Conservation (phyloP, 805 yeast species). For the Lipomyces chichibuensis region DNA sequence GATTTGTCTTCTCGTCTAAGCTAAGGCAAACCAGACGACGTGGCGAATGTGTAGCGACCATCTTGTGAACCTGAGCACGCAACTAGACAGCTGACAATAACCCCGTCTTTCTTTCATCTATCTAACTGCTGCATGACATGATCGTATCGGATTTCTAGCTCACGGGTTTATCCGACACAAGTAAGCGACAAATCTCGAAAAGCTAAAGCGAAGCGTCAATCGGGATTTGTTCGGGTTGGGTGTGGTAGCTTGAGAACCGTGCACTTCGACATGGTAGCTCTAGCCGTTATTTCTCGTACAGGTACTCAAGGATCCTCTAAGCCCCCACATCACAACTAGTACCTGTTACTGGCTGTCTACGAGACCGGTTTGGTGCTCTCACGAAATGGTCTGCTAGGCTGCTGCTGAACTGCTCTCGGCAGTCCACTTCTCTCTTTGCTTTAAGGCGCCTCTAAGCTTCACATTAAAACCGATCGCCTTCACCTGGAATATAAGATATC, state of each 20-base stretch:
- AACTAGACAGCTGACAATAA: neutral
- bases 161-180: neutral
- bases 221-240: neutral
- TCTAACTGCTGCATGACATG: neutral
- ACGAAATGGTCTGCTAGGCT: neutral
- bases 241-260: neutral
- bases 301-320: neutral
- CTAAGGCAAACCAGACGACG: neutral
- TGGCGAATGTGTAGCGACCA: neutral
- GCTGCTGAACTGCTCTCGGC: neutral
- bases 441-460: neutral
- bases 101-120: neutral
- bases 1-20: neutral
- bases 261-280: neutral
- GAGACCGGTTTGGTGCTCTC: neutral
- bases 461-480: neutral
- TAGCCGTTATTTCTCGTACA: neutral
- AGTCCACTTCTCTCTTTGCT: neutral
- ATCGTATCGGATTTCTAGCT: neutral
- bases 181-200: neutral
- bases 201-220: no score
- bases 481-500: conserved; percentile 2
- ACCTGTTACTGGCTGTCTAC: neutral
- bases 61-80: neutral
- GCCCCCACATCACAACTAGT: neutral